Percentiles rank a stretch among this genome's conserved stretches.
Evolutionary conservation across 129 eudicot species (phyloP).

Genomic region (Artemisia argyi): DNA sequence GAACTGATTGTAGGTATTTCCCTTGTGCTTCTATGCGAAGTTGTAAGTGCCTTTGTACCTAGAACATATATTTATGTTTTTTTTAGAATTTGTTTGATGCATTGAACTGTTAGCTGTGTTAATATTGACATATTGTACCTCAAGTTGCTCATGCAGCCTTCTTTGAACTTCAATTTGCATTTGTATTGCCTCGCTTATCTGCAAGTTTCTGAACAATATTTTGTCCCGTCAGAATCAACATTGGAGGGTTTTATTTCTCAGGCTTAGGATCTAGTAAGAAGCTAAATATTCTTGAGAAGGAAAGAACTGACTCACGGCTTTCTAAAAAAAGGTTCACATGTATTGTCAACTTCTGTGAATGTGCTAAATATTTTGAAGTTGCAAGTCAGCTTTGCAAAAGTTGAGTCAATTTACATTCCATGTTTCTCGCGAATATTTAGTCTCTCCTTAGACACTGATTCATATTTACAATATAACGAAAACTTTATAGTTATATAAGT

Average conservation of each 20-base stretch:
- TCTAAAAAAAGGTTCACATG: too few relatives aligned
- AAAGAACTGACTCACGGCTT: too few relatives aligned
- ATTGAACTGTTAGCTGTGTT: too few relatives aligned
- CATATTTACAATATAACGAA: neutral
- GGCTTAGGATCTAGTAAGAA: too few relatives aligned
- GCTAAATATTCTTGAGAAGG: too few relatives aligned
- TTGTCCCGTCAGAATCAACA: constrained; percentile 20
- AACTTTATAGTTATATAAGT: neutral
- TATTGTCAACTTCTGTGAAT: too few relatives aligned
- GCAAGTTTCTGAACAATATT: constrained; percentile 61
- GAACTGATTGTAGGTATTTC: constrained; percentile 84
- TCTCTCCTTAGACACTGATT: too few relatives aligned
- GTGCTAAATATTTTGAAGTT: too few relatives aligned
- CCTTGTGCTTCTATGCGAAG: constrained; percentile 98
- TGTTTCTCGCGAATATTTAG: too few relatives aligned
- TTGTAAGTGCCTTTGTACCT: constrained; percentile 96
- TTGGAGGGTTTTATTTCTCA: neutral
- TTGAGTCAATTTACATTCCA: too few relatives aligned
- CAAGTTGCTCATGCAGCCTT: constrained; percentile 82
- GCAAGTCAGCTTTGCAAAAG: too few relatives aligned
- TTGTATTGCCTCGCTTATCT: constrained; percentile 82
- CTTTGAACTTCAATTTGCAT: constrained; percentile 98
- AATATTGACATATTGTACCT: constrained; percentile 22
- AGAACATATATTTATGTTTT: neutral
- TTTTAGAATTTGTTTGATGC: neutral